Evolutionary conservation across 768 basidiomycete genomes (phyloP).

Genomic region (Phanerodontia chrysosporium): DNA sequence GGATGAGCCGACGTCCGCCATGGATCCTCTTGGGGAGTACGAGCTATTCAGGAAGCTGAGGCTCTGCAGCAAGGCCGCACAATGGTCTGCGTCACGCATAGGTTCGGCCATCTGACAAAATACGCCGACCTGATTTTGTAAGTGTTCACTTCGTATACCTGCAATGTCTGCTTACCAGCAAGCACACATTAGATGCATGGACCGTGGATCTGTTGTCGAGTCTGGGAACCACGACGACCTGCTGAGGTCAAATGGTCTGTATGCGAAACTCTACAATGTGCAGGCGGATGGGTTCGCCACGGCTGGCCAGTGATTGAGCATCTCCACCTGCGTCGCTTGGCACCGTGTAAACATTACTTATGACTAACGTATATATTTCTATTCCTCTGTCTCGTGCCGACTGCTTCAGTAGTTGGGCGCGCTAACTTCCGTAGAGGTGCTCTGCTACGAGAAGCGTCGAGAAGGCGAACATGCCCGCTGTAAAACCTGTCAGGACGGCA

Average conservation of each 20-base stretch:
- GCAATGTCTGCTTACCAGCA: no score
- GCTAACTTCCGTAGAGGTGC: no score
- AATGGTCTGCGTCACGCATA: conserved; percentile 53
- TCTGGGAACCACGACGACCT: conserved; percentile 29
- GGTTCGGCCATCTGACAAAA: conserved; percentile 45
- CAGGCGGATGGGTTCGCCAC: conserved; percentile 12
- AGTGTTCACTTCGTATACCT: no score
- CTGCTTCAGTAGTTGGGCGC: no score
- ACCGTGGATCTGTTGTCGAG: conserved; percentile 29
- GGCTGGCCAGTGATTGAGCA: background rate
- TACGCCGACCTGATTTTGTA: conserved; percentile 49
- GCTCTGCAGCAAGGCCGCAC: conserved; percentile 42
- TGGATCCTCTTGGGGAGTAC: conserved; percentile 53
- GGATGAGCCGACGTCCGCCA: conserved; percentile 55
- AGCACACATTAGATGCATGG: conserved; percentile 33
- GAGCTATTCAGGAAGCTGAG: conserved; percentile 39
- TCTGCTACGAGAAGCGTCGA: no score
- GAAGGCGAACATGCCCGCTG: no score
- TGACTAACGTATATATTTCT: no score
- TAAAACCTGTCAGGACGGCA: no score
- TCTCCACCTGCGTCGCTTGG: background rate
- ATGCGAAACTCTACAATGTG: conserved; percentile 27
- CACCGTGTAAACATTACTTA: background rate
- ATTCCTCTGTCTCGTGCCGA: no score
- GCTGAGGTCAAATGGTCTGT: conserved; percentile 26